Evolutionary conservation across 495 filamentous ascomycete genomes (phyloP).

Genomic region (Penicillium antarcticum): DNA sequence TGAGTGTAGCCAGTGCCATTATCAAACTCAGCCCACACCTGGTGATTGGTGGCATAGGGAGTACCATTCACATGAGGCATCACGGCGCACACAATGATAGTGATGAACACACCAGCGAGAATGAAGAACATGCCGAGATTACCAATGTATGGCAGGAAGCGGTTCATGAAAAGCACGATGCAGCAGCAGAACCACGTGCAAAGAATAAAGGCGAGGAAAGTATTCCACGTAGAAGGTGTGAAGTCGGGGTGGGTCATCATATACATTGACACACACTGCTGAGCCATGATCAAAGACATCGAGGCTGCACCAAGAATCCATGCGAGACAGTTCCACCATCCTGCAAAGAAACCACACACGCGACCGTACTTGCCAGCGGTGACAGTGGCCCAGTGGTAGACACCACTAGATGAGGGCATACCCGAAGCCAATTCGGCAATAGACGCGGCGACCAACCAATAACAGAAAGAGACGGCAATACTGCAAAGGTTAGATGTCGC

Average conservation of each 20-base stretch:
- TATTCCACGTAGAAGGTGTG: conserved; percentile 63
- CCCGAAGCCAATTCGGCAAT: conserved; percentile 74
- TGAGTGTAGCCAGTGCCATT: conserved; percentile 66
- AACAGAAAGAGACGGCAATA: conserved; percentile 48
- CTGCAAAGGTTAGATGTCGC: conserved; percentile 22
- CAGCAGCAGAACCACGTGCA: conserved; percentile 63
- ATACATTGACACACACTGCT: conserved; percentile 69
- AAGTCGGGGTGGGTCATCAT: conserved; percentile 64
- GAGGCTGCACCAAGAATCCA: conserved; percentile 66
- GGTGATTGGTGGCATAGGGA: conserved; percentile 51
- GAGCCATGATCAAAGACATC: conserved; percentile 63
- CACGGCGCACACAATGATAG: conserved; percentile 68
- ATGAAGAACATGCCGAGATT: conserved; percentile 67
- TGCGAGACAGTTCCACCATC: conserved; percentile 78
- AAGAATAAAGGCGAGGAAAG: conserved; percentile 67
- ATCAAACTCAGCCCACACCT: conserved; percentile 63
- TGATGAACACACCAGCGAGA: conserved; percentile 64
- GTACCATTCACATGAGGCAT: conserved; percentile 57
- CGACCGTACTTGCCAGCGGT: conserved; percentile 70
- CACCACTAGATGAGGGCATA: conserved; percentile 74
- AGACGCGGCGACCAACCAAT: conserved; percentile 52
- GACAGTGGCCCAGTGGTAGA: conserved; percentile 83
- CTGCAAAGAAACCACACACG: conserved; percentile 70
- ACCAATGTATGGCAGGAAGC: conserved; percentile 61
- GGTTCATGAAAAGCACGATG: conserved; percentile 68